phyloP scores from a whole-genome alignment of 495 filamentous ascomycete species.

The Penicillium coprophilum region DNA sequence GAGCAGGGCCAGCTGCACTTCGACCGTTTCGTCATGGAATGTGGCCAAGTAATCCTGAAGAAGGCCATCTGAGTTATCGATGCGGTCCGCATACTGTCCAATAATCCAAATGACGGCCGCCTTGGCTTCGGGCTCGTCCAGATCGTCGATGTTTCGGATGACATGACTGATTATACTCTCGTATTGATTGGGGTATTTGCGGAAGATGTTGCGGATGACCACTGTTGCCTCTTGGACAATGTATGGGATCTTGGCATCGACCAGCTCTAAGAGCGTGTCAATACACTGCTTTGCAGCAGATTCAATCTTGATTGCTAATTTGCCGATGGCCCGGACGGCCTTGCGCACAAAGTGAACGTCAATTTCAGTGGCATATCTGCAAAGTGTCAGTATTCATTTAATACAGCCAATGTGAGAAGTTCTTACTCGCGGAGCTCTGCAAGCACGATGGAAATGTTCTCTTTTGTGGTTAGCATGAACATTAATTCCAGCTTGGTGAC shows the following conservation, averaged over 20 bases:
- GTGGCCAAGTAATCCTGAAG: conserved; percentile 93
- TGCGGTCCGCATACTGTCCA: conserved; percentile 94
- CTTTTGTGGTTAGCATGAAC: conserved; percentile 96
- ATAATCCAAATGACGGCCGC: conserved; percentile 99
- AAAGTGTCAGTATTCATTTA: conserved; percentile 7
- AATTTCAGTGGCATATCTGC: conserved; percentile 90
- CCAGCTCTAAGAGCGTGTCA: conserved; percentile 85
- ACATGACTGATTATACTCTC: conserved; percentile 94
- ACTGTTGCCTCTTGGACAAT: conserved; percentile 99
- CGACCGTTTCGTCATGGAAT: conserved; percentile 89
- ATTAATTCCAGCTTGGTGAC: conserved; percentile 98
- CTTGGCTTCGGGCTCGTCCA: conserved; percentile 99
- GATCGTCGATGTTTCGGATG: conserved; percentile 92
- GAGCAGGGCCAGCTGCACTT: conserved; percentile 91
- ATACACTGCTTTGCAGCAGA: conserved; percentile 89
- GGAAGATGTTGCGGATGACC: conserved; percentile 98
- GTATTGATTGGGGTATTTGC: conserved; percentile 98
- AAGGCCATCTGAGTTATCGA: conserved; percentile 91
- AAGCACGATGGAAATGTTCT: conserved; percentile 93
- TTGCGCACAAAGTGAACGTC: conserved; percentile 99
- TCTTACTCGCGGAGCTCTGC: conserved; percentile 87
- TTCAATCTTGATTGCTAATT: conserved; percentile 98
- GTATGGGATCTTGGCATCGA: conserved; percentile 98
- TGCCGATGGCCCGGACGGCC: conserved; percentile 95
- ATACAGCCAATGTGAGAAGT: background rate